These are phyloP conservation scores for Halophytophthora batemanensis DNA, from an alignment of 352 stramenopile species.

Conservation along the genomic window DNA sequence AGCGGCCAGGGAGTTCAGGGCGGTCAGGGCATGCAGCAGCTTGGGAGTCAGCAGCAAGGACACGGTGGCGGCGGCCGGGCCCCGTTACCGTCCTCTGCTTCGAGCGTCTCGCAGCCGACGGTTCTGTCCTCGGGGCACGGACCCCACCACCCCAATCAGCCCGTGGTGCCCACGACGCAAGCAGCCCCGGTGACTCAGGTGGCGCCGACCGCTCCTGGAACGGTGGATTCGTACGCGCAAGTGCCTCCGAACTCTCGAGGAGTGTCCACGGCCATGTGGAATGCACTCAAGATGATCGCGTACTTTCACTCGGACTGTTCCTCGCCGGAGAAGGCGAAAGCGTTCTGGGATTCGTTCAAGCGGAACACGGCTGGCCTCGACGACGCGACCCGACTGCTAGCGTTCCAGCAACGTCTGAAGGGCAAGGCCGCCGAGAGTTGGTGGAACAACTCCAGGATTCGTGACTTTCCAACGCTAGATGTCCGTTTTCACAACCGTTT, in stretches of 20 bases:
- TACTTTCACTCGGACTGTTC: background rate
- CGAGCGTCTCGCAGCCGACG: too few species aligned
- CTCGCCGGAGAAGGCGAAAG: background rate
- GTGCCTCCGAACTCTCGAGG: background rate
- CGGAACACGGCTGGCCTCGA: background rate
- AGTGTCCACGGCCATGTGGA: background rate
- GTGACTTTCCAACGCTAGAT: background rate
- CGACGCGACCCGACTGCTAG: background rate
- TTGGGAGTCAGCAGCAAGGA: too few species aligned
- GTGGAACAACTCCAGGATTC: background rate
- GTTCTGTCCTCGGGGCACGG: too few species aligned
- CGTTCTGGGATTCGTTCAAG: background rate
- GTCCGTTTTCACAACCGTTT: background rate
- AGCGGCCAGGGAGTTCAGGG: too few species aligned
- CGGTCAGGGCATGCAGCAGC: too few species aligned
- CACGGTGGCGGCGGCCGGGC: too few species aligned
- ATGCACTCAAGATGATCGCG: background rate
- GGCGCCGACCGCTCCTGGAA: too few species aligned
- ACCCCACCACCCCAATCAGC: too few species aligned
- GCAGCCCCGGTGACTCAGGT: too few species aligned
- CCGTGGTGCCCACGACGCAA: too few species aligned
- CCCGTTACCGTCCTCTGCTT: too few species aligned
- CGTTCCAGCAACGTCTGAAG: background rate
- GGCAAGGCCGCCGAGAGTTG: background rate
- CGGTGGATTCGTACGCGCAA: too few species aligned